phyloP scores from a whole-genome alignment of 2,329 filamentous ascomycete species.

The Didymella pomorum region DNA sequence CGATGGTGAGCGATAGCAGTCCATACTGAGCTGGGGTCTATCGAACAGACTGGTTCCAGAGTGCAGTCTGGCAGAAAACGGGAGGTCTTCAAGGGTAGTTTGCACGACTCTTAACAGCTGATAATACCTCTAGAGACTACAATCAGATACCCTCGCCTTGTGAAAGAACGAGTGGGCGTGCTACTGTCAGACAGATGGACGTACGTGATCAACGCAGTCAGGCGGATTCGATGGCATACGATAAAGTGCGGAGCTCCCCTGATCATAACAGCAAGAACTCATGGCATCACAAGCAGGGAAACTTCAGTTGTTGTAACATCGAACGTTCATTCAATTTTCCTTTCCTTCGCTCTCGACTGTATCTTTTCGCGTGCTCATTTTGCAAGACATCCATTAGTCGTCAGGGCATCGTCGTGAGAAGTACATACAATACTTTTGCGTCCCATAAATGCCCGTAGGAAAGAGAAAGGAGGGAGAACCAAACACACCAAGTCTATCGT shows the following conservation, averaged over 20 bases:
- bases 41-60: too few species aligned
- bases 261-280: not conserved
- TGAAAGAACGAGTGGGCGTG: too few species aligned
- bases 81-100: not conserved
- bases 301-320: slow-evolving; percentile 12
- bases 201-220: too few species aligned
- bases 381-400: slow-evolving; percentile 38
- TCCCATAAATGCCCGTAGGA: slow-evolving; percentile 37
- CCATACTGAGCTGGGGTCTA: too few species aligned
- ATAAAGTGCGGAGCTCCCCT: too few species aligned
- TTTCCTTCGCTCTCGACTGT: slow-evolving; percentile 23
- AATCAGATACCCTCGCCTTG: not conserved
- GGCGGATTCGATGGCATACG: too few species aligned
- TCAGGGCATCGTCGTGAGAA: slow-evolving; percentile 42
- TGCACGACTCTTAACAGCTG: not conserved
- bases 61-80: too few species aligned
- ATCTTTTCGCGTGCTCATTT: slow-evolving; percentile 31
- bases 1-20: too few species aligned
- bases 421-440: slow-evolving; percentile 41
- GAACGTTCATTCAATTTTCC: slow-evolving; percentile 28
- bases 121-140: not conserved
- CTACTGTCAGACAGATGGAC: too few species aligned
- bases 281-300: not conserved
- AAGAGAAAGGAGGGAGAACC: slow-evolving; percentile 34
- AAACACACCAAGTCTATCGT: slow-evolving; percentile 49